A percentile compares a stretch with the other conserved stretches of the same genome.
These are phyloP conservation scores for Aspergillus persii DNA, from an alignment of 2,329 filamentous ascomycete species.

Conservation along the genomic window DNA sequence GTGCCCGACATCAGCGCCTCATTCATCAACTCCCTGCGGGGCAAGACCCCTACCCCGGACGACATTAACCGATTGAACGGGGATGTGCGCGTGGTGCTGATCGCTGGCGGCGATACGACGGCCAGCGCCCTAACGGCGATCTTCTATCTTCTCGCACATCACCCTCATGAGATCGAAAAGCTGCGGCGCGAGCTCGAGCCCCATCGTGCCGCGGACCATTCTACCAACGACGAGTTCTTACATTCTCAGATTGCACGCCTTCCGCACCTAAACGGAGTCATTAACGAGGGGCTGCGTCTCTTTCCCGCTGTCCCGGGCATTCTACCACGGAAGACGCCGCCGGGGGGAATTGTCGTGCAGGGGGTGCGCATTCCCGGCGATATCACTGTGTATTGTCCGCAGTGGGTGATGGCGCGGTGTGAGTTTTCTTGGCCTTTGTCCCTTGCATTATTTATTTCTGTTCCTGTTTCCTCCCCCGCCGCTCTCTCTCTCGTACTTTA, in stretches of 20 bases:
- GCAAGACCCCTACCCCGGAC: background rate
- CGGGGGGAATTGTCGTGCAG: constrained; percentile 19
- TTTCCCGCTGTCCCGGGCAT: constrained; percentile 12
- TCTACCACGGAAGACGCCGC: constrained; percentile 9
- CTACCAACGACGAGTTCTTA: too few species aligned
- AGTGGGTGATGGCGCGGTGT: constrained; percentile 15
- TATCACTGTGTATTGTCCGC: constrained; percentile 22
- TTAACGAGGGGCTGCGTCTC: constrained; percentile 15
- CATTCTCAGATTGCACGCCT: background rate
- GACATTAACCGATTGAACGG: background rate
- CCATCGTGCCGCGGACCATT: too few species aligned
- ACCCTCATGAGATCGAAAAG: background rate
- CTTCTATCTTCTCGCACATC: background rate
- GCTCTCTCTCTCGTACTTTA: too few species aligned
- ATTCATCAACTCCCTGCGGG: background rate
- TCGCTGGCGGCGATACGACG: constrained; percentile 1
- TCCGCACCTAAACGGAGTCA: constrained; percentile 12
- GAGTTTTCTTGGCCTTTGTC: background rate
- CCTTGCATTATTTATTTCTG: too few species aligned
- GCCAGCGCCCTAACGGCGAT: background rate
- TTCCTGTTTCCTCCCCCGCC: too few species aligned
- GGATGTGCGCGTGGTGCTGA: background rate
- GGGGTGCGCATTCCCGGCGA: constrained; percentile 17
- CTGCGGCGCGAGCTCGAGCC: background rate
- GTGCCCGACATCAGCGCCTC: background rate